Evolutionary conservation across 345 rosid genomes (phyloP).

Genomic region (Sisymbrium altissimum): DNA sequence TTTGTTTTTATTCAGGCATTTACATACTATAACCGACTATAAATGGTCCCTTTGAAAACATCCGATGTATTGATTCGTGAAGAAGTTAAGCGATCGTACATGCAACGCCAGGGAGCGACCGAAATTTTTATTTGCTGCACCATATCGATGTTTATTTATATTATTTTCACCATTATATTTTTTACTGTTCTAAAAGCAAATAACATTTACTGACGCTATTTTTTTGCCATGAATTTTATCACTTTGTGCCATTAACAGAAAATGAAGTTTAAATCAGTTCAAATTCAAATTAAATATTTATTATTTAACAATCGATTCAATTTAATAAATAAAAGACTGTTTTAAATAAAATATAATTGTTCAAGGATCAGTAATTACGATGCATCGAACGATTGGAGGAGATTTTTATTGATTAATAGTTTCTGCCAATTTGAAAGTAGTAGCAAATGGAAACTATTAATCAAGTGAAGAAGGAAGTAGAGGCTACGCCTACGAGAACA

Average conservation of each 20-base stretch:
- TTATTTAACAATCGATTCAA: too few species aligned
- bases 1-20: not conserved
- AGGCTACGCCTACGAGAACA: slow-evolving; percentile 6
- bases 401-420: not conserved
- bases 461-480: not conserved
- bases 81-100: not conserved
- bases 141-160: too few species aligned
- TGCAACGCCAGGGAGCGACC: not conserved
- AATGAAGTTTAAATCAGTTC: too few species aligned
- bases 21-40: not conserved
- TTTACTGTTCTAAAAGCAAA: too few species aligned
- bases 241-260: too few species aligned
- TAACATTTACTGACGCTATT: too few species aligned
- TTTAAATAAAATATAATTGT: too few species aligned
- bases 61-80: not conserved
- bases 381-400: not conserved
- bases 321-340: too few species aligned
- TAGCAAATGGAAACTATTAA: not conserved
- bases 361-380: too few species aligned
- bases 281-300: too few species aligned
- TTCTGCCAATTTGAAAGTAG: not conserved
- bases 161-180: too few species aligned
- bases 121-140: not conserved
- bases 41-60: not conserved
- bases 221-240: too few species aligned